phyloP scores from a whole-genome alignment of 2,329 filamentous ascomycete species.

The Pseudocercospora fuligena region DNA sequence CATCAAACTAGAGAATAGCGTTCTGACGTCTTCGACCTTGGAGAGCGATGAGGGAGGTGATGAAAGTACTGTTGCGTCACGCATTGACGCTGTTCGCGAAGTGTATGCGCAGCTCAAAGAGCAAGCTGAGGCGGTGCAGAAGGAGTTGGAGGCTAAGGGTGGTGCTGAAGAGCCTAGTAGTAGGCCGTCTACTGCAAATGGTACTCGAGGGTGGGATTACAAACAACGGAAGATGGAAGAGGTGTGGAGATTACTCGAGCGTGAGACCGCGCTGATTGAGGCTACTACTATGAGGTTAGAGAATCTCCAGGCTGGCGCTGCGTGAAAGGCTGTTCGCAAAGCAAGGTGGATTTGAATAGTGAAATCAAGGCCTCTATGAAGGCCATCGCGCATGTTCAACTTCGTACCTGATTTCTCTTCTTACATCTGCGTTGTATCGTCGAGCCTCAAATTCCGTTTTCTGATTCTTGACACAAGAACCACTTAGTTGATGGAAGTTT shows the following conservation, averaged over 20 bases:
- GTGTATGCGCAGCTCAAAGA: constrained; percentile 36
- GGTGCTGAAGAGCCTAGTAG: constrained; percentile 31
- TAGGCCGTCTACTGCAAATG: constrained; percentile 55
- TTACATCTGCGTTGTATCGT: too few species aligned
- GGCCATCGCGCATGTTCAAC: background rate
- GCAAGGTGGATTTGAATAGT: background rate
- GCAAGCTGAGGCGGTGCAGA: constrained; percentile 37
- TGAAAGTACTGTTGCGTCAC: constrained; percentile 24
- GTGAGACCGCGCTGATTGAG: constrained; percentile 71
- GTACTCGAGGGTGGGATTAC: constrained; percentile 53
- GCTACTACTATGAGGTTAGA: constrained; percentile 67
- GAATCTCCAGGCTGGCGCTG: constrained; percentile 47
- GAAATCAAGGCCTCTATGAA: background rate
- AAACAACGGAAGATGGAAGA: constrained; percentile 67
- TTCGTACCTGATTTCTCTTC: too few species aligned
- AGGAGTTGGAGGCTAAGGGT: constrained; percentile 35
- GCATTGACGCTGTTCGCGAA: constrained; percentile 34
- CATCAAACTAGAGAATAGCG: constrained; percentile 38
- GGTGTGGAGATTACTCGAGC: constrained; percentile 66
- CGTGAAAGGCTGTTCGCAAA: background rate
- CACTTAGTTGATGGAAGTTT: too few species aligned
- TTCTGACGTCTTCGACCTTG: constrained; percentile 24
- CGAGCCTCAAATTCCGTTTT: too few species aligned
- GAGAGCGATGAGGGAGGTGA: constrained; percentile 17
- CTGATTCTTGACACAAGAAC: too few species aligned